A percentile compares a stretch with the other conserved stretches of the same genome.
Conservation (phyloP, 208 protist species). For the Trypanosoma rangeli region DNA sequence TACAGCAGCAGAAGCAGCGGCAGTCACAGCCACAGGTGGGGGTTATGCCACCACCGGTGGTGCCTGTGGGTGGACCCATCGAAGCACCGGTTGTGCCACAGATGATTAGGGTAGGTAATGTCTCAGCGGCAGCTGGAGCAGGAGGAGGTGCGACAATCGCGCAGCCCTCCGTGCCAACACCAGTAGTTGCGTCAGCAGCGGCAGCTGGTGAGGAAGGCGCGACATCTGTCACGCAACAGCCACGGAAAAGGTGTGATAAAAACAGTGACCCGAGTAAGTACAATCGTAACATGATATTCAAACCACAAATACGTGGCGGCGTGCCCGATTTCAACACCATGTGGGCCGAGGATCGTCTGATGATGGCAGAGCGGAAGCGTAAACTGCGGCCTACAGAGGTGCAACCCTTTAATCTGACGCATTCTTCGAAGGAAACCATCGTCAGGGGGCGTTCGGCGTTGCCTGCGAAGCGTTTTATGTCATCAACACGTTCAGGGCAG, state of each 20-base stretch:
- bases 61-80: constrained; percentile 22
- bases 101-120: neutral
- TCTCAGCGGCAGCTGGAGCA: constrained; percentile 1
- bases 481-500: constrained; percentile 2
- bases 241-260: constrained; percentile 8
- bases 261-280: constrained; percentile 19
- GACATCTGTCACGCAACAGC: neutral
- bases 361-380: constrained; percentile 48
- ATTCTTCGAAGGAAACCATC: constrained; percentile 29
- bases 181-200: neutral
- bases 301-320: constrained; percentile 64
- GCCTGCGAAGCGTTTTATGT: constrained; percentile 18
- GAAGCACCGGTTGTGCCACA: constrained; percentile 1
- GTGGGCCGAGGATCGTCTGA: constrained; percentile 57
- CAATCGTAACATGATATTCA: constrained; percentile 75
- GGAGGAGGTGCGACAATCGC: neutral
- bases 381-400: constrained; percentile 39
- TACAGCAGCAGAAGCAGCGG: constrained; percentile 13
- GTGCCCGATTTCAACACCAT: constrained; percentile 78
- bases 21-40: constrained; percentile 4
- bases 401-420: constrained; percentile 61
- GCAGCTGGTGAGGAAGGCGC: neutral
- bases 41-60: neutral
- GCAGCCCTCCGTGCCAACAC: neutral
- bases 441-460: constrained; percentile 15